phyloP scores from a whole-genome alignment of 169 alveolate species.

The Prorocentrum cordatum region DNA sequence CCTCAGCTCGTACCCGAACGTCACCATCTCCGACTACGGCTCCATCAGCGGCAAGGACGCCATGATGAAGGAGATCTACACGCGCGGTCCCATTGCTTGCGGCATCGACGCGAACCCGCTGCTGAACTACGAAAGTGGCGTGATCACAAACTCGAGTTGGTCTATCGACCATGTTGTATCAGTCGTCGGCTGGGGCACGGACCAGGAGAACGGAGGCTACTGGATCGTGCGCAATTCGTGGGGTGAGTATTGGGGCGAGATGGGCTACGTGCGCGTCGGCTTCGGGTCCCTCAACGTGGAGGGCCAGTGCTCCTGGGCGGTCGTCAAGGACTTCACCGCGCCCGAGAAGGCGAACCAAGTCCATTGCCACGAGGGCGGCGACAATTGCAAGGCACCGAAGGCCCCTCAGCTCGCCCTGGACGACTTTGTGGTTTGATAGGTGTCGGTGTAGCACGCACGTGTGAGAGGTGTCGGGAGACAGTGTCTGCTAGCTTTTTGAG shows the following conservation, averaged over 20 bases:
- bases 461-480: too few relatives aligned
- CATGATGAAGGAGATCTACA: constrained; percentile 4
- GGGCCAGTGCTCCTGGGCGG: constrained; percentile 30
- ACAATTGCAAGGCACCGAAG: constrained; percentile 54
- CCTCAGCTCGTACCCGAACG: constrained; percentile 21
- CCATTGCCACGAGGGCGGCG: constrained; percentile 54
- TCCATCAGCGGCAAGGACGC: constrained; percentile 55
- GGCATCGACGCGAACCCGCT: constrained; percentile 52
- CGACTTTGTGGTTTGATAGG: too few relatives aligned
- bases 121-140: constrained; percentile 42
- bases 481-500: too few relatives aligned
- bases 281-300: constrained; percentile 22
- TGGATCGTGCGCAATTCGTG: constrained; percentile 58
- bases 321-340: constrained; percentile 23
- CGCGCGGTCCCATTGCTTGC: constrained; percentile 53
- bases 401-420: too few relatives aligned
- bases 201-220: neutral
- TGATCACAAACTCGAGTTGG: constrained; percentile 21
- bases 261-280: constrained; percentile 58
- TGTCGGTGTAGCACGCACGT: too few relatives aligned
- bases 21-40: constrained; percentile 49
- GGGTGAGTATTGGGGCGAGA: constrained; percentile 69
- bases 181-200: constrained; percentile 70
- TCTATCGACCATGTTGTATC: constrained; percentile 31
- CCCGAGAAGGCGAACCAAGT: constrained; percentile 25